Evolutionary conservation across 2,329 filamentous ascomycete genomes (phyloP).

Genomic region (Exophiala sp.): DNA sequence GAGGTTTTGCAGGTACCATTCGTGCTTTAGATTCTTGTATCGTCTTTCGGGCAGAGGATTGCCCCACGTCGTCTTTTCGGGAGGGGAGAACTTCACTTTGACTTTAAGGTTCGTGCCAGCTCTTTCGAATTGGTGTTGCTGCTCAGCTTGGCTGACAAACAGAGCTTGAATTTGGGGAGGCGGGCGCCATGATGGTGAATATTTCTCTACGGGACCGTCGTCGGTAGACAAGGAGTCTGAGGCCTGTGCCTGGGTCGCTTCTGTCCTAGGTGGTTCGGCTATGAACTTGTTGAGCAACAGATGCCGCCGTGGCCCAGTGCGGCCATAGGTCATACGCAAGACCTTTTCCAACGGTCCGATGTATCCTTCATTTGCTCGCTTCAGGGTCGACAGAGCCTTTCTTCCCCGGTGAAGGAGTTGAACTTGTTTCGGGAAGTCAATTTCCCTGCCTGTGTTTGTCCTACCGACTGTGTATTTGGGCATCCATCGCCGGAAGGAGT

Average conservation of each 20-base stretch:
- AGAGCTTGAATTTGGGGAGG: slow-evolving; percentile 33
- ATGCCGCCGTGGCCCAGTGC: slow-evolving; percentile 49
- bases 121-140: slow-evolving; percentile 29
- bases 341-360: slow-evolving; percentile 46
- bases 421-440: slow-evolving; percentile 22
- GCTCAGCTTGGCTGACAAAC: slow-evolving; percentile 34
- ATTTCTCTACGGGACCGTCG: slow-evolving; percentile 8
- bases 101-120: slow-evolving; percentile 29
- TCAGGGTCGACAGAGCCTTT: slow-evolving; percentile 42
- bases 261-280: not conserved
- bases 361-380: slow-evolving; percentile 53
- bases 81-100: slow-evolving; percentile 31
- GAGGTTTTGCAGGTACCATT: slow-evolving; percentile 36
- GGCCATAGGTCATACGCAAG: slow-evolving; percentile 52
- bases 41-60: slow-evolving; percentile 32
- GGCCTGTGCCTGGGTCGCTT: not conserved
- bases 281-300: slow-evolving; percentile 41
- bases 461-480: slow-evolving; percentile 22
- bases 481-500: slow-evolving; percentile 43
- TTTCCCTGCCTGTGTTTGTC: slow-evolving; percentile 23
- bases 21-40: slow-evolving; percentile 34
- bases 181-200: slow-evolving; percentile 35
- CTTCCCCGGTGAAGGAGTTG: slow-evolving; percentile 26
- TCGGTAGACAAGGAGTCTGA: not conserved
- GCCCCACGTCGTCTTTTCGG: slow-evolving; percentile 36